Percentiles rank a stretch among this genome's conserved stretches.
These are phyloP conservation scores for Metschnikowia amazonensis DNA, from an alignment of 805 yeast species.

Conservation along the genomic window DNA sequence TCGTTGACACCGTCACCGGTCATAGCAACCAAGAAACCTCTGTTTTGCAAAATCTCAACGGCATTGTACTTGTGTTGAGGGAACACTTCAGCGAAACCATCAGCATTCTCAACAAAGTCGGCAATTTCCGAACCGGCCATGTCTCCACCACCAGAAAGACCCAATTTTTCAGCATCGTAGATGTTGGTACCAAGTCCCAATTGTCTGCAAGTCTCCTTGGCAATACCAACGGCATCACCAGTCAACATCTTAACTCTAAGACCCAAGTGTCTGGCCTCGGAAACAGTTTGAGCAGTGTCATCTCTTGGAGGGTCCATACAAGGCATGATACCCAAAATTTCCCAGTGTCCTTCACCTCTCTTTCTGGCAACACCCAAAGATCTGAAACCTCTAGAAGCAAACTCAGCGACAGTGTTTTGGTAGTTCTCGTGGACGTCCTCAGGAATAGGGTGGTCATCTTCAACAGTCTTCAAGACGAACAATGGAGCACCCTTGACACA, in stretches of 20 bases:
- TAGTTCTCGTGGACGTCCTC: constrained; percentile 91
- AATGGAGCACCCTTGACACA: constrained; percentile 99
- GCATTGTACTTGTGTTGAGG: constrained; percentile 97
- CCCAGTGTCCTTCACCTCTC: constrained; percentile 99
- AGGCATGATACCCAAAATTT: constrained; percentile 96
- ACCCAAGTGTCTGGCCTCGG: constrained; percentile 88
- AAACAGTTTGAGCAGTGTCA: constrained; percentile 92
- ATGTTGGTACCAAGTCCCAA: constrained; percentile 95
- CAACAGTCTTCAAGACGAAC: constrained; percentile 93
- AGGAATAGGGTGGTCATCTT: constrained; percentile 94
- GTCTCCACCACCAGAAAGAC: constrained; percentile 89
- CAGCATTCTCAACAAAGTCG: constrained; percentile 95
- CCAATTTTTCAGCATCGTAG: constrained; percentile 94
- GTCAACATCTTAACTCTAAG: constrained; percentile 96
- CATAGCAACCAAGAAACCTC: constrained; percentile 98
- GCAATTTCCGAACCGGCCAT: constrained; percentile 97
- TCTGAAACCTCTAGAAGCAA: constrained; percentile 97
- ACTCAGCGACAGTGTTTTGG: constrained; percentile 95
- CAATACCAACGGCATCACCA: constrained; percentile 99
- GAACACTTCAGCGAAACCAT: constrained; percentile 98
- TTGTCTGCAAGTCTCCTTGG: constrained; percentile 97
- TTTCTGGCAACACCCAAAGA: constrained; percentile 98
- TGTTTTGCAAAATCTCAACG: constrained; percentile 89
- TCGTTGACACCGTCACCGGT: constrained; percentile 99
- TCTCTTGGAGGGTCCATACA: constrained; percentile 99